A percentile compares a stretch with the other conserved stretches of the same genome.
phyloP scores from a whole-genome alignment of 306 rosid species.

The Lathyrus tuberosus region DNA sequence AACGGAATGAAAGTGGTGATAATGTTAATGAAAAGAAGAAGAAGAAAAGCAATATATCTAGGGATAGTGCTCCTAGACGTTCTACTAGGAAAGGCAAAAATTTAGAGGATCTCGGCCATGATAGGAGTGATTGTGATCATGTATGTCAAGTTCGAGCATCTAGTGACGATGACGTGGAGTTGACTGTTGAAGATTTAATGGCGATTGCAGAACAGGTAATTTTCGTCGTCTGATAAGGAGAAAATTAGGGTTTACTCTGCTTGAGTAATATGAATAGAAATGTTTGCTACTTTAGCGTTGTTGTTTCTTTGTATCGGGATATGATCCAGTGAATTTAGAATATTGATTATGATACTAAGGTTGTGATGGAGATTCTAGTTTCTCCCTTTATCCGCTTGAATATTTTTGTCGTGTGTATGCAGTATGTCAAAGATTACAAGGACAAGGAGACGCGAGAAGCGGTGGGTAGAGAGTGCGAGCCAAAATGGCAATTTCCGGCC shows the following conservation, averaged over 20 bases:
- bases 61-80: slow-evolving; percentile 40
- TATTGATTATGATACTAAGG: no score
- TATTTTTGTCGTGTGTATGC: slow-evolving; percentile 37
- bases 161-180: slow-evolving; percentile 55
- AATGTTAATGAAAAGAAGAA: slow-evolving; percentile 38
- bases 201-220: slow-evolving; percentile 76
- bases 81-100: slow-evolving; percentile 36
- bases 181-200: slow-evolving; percentile 73
- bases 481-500: slow-evolving; percentile 32
- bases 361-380: no score
- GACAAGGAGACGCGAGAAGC: slow-evolving; percentile 37
- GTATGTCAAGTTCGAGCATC: slow-evolving; percentile 42
- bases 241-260: not conserved
- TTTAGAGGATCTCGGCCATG: slow-evolving; percentile 37
- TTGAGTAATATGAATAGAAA: slow-evolving; percentile 26
- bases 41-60: slow-evolving; percentile 23
- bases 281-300: slow-evolving; percentile 11
- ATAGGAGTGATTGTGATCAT: slow-evolving; percentile 42
- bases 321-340: slow-evolving; percentile 3
- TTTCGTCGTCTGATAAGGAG: slow-evolving; percentile 34
- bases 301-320: not conserved
- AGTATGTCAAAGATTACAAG: slow-evolving; percentile 64
- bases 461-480: slow-evolving; percentile 40
- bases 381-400: not conserved
- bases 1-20: slow-evolving; percentile 34